Base-by-base conservation (phyloP, 1,284 basidiomycete genomes). In the Pseudozyma pruni region DNA sequence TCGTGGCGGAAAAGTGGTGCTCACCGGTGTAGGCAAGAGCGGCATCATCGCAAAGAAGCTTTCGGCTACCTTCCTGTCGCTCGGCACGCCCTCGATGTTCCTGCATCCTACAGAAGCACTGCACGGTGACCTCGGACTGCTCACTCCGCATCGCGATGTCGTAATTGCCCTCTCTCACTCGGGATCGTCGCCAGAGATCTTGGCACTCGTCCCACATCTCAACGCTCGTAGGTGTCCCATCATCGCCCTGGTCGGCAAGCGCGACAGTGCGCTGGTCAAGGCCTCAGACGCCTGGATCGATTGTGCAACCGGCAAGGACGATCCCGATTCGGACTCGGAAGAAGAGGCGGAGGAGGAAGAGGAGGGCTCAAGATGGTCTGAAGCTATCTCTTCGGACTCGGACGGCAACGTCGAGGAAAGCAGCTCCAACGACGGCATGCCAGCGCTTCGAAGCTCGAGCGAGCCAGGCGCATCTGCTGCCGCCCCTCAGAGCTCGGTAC, bases 21-120 rank as follows among this genome's bases (percentile, higher is more conserved):
- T 83, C 16, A 81, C 80, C 0, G 84, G 84, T 19, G 78, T 84
- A 3, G 84, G 84, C 23, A 84, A 84, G 68, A 81, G 78, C 38
- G 83, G 76, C 13, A 69, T 80, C 37, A 76, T 81, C 19, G 78
- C 74, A 4, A 76, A 72, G 43, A 81, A 81, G 64, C 57, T 81
- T 8, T 68, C 63, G 7, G 71, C 75, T 11, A 78, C 76, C 19
- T 70, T 75, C 29, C 52, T 75, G 1, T 79, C 78, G 14, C 69
- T 81, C 62, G 83, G 83, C 19, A 79, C 84, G 13, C 81, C 76
- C 27, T 75, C 82, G n/a, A 72, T 75, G 29, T 84, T 81, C 52
- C 57, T 84, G 11, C 82, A 83, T 50, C 83, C 84, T 0, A 72
- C 80, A 19, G 83, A 83, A 49, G 83, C 83, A 8, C 52, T 84